Evolutionary conservation across 2,329 filamentous ascomycete genomes (phyloP).

Genomic region (Aspergillus hortae): DNA sequence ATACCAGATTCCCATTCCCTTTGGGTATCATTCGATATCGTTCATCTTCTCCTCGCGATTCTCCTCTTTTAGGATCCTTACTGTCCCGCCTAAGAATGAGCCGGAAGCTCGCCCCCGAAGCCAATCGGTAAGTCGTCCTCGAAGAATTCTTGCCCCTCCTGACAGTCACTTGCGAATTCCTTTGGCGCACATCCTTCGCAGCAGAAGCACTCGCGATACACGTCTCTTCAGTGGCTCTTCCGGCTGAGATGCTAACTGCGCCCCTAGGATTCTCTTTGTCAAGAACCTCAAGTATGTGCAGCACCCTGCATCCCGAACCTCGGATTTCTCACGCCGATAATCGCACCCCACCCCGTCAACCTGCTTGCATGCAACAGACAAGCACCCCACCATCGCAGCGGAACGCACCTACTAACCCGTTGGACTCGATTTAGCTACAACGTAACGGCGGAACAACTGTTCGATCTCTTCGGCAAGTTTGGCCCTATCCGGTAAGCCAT

Average conservation of each 20-base stretch:
- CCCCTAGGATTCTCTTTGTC: conserved; percentile 90
- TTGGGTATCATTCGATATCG: conserved; percentile 21
- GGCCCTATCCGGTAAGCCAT: conserved; percentile 80
- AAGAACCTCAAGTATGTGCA: conserved; percentile 89
- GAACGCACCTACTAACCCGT: conserved; percentile 10
- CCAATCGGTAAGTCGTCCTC: conserved; percentile 74
- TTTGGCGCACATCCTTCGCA: background rate
- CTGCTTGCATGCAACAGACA: background rate
- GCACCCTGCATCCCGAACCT: conserved; percentile 4
- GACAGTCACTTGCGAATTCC: conserved; percentile 1
- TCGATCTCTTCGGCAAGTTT: conserved; percentile 98
- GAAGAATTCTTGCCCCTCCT: conserved; percentile 25
- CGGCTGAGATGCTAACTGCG: background rate
- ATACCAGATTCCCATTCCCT: conserved; percentile 10
- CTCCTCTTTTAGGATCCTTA: conserved; percentile 13
- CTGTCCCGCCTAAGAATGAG: conserved; percentile 37
- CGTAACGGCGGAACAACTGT: conserved; percentile 96
- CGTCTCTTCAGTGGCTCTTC: no score
- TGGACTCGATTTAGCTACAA: conserved; percentile 68
- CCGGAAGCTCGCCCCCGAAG: conserved; percentile 93
- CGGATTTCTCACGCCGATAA: conserved; percentile 1
- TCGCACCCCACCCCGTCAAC: conserved; percentile 1
- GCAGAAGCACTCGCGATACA: background rate
- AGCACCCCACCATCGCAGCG: background rate
- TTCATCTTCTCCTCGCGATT: conserved; percentile 6